phyloP scores from a whole-genome alignment of 108 stramenopile species.

The Fragilariopsis cylindrus region DNA sequence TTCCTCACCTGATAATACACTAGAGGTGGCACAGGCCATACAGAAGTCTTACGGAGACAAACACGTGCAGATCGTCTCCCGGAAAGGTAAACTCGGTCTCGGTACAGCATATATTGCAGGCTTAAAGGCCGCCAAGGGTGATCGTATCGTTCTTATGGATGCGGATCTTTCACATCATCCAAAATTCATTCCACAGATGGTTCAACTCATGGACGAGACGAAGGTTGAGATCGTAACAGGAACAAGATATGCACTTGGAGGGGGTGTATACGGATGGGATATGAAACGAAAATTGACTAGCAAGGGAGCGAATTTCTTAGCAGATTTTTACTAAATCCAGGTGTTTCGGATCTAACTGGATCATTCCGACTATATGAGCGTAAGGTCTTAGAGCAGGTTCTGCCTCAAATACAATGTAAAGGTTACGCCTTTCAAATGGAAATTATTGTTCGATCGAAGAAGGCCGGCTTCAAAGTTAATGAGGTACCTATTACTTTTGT shows the following conservation, averaged over 20 bases:
- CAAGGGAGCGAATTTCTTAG: constrained; percentile 95
- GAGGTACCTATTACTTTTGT: constrained; percentile 98
- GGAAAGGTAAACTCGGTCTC: constrained; percentile 93
- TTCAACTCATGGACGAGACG: constrained; percentile 60
- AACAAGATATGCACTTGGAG: constrained; percentile 87
- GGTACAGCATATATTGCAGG: constrained; percentile 96
- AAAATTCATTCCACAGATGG: constrained; percentile 93
- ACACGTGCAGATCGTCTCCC: constrained; percentile 79
- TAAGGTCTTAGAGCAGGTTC: constrained; percentile 80
- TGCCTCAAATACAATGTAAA: constrained; percentile 81
- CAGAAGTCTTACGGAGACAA: constrained; percentile 82
- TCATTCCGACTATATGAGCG: constrained; percentile 94
- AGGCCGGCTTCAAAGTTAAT: constrained; percentile 77
- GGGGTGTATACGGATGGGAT: constrained; percentile 97
- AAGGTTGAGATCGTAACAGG: constrained; percentile 94
- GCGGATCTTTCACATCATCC: constrained; percentile 98
- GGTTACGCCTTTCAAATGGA: constrained; percentile 99
- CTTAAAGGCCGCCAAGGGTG: constrained; percentile 73
- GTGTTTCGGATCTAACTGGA: constrained; percentile 94
- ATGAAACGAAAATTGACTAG: constrained; percentile 87
- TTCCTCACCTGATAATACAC: constrained; percentile 91
- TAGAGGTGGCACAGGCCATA: constrained; percentile 88
- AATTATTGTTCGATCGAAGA: constrained; percentile 88
- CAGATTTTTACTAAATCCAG: constrained; percentile 89
- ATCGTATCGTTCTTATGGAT: constrained; percentile 96